Evolutionary conservation across 345 rosid species (phyloP).

Genomic region (Citrus unshiu): DNA sequence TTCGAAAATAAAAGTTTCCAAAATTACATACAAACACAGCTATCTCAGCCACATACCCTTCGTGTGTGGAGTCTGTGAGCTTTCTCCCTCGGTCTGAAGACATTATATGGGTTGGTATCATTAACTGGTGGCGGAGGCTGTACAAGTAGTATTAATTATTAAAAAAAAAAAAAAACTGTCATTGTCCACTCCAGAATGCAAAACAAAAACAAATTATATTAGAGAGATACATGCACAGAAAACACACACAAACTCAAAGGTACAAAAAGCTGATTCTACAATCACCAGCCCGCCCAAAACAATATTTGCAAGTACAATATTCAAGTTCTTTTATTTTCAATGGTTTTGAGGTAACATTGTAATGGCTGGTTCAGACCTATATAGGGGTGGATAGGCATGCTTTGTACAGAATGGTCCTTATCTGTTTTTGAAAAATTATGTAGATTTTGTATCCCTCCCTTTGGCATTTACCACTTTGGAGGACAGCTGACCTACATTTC

Average conservation of each 20-base stretch:
- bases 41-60: constrained; percentile 52
- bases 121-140: constrained; percentile 99
- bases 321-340: not conserved
- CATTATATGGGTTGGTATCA: constrained; percentile 96
- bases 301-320: not conserved
- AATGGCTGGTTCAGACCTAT: not conserved
- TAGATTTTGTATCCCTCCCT: not conserved
- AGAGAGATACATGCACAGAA: not conserved
- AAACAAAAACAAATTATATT: not conserved
- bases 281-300: not conserved
- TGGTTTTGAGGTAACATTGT: not conserved
- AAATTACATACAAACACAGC: not conserved
- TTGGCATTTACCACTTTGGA: not conserved
- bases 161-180: not conserved
- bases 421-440: not conserved
- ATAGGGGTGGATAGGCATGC: not conserved
- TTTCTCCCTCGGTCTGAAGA: constrained; percentile 96
- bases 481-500: not conserved
- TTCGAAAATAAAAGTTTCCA: not conserved
- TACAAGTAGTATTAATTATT: constrained; percentile 10
- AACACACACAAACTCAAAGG: not conserved
- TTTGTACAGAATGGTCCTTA: no score
- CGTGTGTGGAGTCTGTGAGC: constrained; percentile 94
- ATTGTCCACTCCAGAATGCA: not conserved
- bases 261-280: not conserved